These are phyloP conservation scores for Pseudocercospora vitis DNA, from an alignment of 2,329 filamentous ascomycete genomes.

Conservation along the genomic window DNA sequence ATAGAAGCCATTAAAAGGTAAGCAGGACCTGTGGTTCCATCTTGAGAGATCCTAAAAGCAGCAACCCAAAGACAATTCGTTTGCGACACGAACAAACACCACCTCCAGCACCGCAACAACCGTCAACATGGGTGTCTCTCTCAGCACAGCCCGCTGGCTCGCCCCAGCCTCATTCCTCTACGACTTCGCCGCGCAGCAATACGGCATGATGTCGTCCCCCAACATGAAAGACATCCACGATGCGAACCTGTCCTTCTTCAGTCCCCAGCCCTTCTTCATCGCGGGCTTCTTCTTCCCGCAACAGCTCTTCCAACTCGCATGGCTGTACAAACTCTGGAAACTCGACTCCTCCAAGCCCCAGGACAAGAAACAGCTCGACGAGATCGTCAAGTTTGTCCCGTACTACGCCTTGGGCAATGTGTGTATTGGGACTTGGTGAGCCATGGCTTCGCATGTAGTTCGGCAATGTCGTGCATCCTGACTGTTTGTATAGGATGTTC, in stretches of 20 bases:
- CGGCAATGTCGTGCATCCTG: not conserved
- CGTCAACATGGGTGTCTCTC: slow-evolving; percentile 52
- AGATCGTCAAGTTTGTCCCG: slow-evolving; percentile 57
- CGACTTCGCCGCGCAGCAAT: slow-evolving; percentile 60
- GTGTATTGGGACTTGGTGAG: slow-evolving; percentile 54
- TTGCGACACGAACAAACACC: not conserved
- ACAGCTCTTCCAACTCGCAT: slow-evolving; percentile 59
- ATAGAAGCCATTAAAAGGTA: not conserved
- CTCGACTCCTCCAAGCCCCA: slow-evolving; percentile 45
- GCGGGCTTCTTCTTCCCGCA: slow-evolving; percentile 62
- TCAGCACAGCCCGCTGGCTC: slow-evolving; percentile 55
- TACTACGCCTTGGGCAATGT: slow-evolving; percentile 59
- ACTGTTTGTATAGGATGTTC: slow-evolving; percentile 51
- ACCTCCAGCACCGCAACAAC: not conserved
- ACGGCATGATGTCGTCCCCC: slow-evolving; percentile 57
- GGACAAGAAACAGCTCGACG: slow-evolving; percentile 46
- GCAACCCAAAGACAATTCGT: not conserved
- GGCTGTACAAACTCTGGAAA: slow-evolving; percentile 58
- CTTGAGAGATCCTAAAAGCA: no score
- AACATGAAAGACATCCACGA: slow-evolving; percentile 63
- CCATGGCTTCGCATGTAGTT: not conserved
- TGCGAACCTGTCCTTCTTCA: slow-evolving; percentile 59
- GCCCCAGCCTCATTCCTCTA: slow-evolving; percentile 57
- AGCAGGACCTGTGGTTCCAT: not conserved
- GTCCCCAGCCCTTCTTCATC: slow-evolving; percentile 60